phyloP scores from a whole-genome alignment of 768 basidiomycete genomes.

The Lentinula detonsa region DNA sequence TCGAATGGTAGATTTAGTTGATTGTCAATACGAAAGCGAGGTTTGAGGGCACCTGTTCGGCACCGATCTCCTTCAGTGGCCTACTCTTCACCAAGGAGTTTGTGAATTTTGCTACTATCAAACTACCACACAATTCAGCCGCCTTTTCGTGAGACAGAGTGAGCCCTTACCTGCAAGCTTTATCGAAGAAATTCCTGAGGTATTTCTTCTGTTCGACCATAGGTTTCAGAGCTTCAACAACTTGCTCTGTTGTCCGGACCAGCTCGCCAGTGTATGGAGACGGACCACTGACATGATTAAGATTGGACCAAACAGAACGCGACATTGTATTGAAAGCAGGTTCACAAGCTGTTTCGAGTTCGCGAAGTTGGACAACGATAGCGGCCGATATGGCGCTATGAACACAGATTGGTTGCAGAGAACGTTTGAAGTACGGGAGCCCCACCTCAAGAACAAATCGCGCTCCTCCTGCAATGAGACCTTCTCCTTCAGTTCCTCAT shows the following conservation, averaged over 20 bases:
- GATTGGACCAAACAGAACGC: conserved; percentile 70
- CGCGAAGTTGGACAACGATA: conserved; percentile 72
- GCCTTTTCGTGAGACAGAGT: background rate
- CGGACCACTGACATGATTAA: conserved; percentile 82
- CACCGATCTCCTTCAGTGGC: conserved; percentile 88
- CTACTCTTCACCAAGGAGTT: conserved; percentile 85
- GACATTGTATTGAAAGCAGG: conserved; percentile 71
- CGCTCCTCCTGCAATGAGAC: conserved; percentile 80
- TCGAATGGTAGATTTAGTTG: background rate
- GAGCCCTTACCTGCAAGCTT: conserved; percentile 73
- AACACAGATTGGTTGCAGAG: background rate
- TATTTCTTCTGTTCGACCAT: conserved; percentile 95
- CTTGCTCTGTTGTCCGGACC: conserved; percentile 65
- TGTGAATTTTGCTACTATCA: conserved; percentile 84
- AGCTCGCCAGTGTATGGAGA: conserved; percentile 80
- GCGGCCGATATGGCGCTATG: conserved; percentile 78
- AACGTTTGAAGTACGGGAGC: background rate
- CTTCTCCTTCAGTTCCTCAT: conserved; percentile 69
- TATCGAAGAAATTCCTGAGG: conserved; percentile 87
- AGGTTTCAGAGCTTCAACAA: conserved; percentile 71
- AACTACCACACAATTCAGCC: conserved; percentile 32
- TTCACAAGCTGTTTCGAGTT: conserved; percentile 84
- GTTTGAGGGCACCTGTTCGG: conserved; percentile 67
- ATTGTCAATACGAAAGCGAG: background rate
- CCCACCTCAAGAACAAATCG: conserved; percentile 84